Evolutionary conservation across 306 rosid genomes (phyloP).

Genomic region (Lotus japonicus): DNA sequence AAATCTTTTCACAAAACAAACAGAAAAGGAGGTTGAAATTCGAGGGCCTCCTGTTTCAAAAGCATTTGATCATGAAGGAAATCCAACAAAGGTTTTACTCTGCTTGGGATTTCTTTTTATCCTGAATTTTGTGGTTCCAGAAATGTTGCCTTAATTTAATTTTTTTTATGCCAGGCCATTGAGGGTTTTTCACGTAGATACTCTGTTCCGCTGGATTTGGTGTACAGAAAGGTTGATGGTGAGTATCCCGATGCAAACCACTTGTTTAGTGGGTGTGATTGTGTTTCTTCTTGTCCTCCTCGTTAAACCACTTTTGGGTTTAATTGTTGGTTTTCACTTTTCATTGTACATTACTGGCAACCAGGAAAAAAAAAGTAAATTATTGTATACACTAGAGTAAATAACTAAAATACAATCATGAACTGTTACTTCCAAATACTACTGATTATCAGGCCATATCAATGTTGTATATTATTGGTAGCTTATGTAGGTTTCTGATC

Average conservation of each 20-base stretch:
- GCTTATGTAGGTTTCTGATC: not conserved
- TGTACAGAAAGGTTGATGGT: slow-evolving; percentile 76
- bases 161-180: slow-evolving; percentile 60
- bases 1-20: slow-evolving; percentile 62
- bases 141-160: slow-evolving; percentile 15
- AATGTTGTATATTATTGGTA: not conserved
- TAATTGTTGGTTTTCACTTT: not conserved
- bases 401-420: not conserved
- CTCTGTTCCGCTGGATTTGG: slow-evolving; percentile 56
- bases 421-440: not conserved
- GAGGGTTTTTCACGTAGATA: slow-evolving; percentile 85
- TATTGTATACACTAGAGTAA: not conserved
- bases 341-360: not conserved
- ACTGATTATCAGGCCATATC: not conserved
- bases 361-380: not conserved
- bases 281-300: not conserved
- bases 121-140: not conserved
- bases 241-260: slow-evolving; percentile 31
- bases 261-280: not conserved
- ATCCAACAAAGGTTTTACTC: slow-evolving; percentile 72
- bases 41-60: slow-evolving; percentile 96
- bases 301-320: not conserved
- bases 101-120: slow-evolving; percentile 8
- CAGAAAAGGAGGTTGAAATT: slow-evolving; percentile 71
- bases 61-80: slow-evolving; percentile 80